Conservation (phyloP, 1,284 basidiomycete genomes). For the Naganishia albida region DNA sequence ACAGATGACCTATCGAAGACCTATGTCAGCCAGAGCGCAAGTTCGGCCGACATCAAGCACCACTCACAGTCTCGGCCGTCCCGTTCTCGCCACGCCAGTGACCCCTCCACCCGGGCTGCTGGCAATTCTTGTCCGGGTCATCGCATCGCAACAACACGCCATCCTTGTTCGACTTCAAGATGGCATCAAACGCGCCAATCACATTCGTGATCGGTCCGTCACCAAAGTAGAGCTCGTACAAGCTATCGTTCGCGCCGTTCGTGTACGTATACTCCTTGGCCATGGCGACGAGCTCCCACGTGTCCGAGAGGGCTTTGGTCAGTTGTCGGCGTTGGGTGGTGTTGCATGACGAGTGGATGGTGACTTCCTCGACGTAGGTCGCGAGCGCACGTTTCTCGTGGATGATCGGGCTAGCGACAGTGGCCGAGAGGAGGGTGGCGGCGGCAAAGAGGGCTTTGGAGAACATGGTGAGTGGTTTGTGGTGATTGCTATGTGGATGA, state of each 20-base stretch:
- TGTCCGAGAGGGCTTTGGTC: conserved; percentile 46
- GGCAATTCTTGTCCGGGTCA: conserved; percentile 51
- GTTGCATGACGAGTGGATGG: conserved; percentile 54
- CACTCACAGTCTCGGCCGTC: conserved; percentile 54
- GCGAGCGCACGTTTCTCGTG: conserved; percentile 40
- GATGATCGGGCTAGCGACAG: conserved; percentile 27
- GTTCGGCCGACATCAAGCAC: conserved; percentile 29
- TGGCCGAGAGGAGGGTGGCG: conserved; percentile 34
- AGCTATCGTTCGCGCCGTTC: conserved; percentile 47
- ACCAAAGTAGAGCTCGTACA: conserved; percentile 54
- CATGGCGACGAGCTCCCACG: conserved; percentile 43
- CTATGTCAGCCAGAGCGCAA: background rate
- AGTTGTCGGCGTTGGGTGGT: conserved; percentile 51
- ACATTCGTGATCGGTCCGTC: conserved; percentile 36
- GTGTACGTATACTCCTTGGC: conserved; percentile 46
- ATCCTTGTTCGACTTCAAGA: conserved; percentile 48
- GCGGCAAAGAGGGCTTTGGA: conserved; percentile 34
- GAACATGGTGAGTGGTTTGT: conserved; percentile 28
- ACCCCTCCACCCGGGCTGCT: conserved; percentile 49
- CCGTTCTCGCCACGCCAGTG: conserved; percentile 56
- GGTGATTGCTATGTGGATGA: background rate
- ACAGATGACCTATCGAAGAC: conserved; percentile 42
- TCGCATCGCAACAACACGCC: conserved; percentile 53
- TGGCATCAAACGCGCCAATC: conserved; percentile 46
- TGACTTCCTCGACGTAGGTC: conserved; percentile 42